These are phyloP conservation scores for Cladosporium sp. DNA, from an alignment of 2,329 filamentous ascomycete genomes.

Conservation along the genomic window DNA sequence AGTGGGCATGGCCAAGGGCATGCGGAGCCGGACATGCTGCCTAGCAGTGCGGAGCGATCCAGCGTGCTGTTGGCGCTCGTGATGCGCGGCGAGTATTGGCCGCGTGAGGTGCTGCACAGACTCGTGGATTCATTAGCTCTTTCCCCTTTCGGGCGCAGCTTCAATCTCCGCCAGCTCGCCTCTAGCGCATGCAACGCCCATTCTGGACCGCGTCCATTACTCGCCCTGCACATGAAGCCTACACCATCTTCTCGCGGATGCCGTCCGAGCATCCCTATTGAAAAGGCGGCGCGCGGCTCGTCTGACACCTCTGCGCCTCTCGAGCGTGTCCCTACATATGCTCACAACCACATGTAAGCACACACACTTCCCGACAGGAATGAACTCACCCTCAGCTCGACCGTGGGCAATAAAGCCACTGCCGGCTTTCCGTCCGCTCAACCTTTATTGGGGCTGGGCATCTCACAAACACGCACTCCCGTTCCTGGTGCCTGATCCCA, in stretches of 20 bases:
- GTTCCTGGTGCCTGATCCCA: conserved; percentile 6
- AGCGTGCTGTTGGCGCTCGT: no score
- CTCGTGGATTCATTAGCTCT: background rate
- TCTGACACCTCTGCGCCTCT: background rate
- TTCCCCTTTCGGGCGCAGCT: background rate
- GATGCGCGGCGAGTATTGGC: no score
- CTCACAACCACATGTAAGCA: background rate
- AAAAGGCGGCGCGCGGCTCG: background rate
- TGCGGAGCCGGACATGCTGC: background rate
- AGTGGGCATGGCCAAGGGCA: conserved; percentile 2
- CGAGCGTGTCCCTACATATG: background rate
- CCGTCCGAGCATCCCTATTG: background rate
- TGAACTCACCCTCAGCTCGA: background rate
- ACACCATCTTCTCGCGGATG: background rate
- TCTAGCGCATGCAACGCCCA: background rate
- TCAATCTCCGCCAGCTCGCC: conserved; percentile 10
- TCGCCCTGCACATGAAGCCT: background rate
- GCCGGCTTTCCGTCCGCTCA: conserved; percentile 6
- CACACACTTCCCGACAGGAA: background rate
- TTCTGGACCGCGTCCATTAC: conserved; percentile 7
- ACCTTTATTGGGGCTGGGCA: conserved; percentile 5
- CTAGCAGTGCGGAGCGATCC: conserved; percentile 7
- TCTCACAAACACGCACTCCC: background rate
- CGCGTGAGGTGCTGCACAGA: background rate
- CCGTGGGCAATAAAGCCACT: conserved; percentile 12